Percentiles rank a stretch among this genome's conserved stretches.
Evolutionary conservation across 2,329 filamentous ascomycete genomes (phyloP).

Genomic region (Pseudodiploospora longispora): DNA sequence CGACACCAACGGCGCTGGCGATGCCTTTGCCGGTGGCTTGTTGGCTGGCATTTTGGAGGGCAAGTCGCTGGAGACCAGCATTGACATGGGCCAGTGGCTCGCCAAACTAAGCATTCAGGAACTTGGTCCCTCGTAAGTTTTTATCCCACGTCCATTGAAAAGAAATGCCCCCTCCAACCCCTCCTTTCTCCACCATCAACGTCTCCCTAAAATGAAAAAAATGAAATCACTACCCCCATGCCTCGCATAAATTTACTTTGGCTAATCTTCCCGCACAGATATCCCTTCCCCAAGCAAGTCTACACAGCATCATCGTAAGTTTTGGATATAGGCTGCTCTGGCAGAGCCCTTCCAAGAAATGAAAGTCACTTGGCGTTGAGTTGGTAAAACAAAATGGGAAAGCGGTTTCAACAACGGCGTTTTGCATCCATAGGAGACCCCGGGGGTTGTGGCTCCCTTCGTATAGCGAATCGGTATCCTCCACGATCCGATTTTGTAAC

Average conservation of each 20-base stretch:
- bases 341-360: slow-evolving; percentile 13
- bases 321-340: slow-evolving; percentile 15
- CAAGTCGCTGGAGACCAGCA: slow-evolving; percentile 65
- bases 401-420: slow-evolving; percentile 50
- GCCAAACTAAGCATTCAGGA: slow-evolving; percentile 91
- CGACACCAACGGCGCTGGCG: slow-evolving; percentile 94
- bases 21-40: slow-evolving; percentile 94
- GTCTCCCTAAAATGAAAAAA: not conserved
- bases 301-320: slow-evolving; percentile 46
- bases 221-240: not conserved
- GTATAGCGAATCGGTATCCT: slow-evolving; percentile 32
- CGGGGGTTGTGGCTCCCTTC: slow-evolving; percentile 19
- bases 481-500: slow-evolving; percentile 27
- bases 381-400: slow-evolving; percentile 27
- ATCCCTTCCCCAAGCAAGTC: slow-evolving; percentile 73
- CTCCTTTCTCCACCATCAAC: not conserved
- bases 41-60: slow-evolving; percentile 81
- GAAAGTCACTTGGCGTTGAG: slow-evolving; percentile 33
- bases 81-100: slow-evolving; percentile 96
- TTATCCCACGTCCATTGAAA: not conserved
- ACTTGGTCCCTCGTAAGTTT: slow-evolving; percentile 84
- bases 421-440: slow-evolving; percentile 26
- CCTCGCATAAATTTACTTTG: not conserved
- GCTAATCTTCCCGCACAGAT: slow-evolving; percentile 38
- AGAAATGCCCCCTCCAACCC: slow-evolving; percentile 11